phyloP scores from a whole-genome alignment of 2,329 filamentous ascomycete genomes.

The Calonectria fujianensis region DNA sequence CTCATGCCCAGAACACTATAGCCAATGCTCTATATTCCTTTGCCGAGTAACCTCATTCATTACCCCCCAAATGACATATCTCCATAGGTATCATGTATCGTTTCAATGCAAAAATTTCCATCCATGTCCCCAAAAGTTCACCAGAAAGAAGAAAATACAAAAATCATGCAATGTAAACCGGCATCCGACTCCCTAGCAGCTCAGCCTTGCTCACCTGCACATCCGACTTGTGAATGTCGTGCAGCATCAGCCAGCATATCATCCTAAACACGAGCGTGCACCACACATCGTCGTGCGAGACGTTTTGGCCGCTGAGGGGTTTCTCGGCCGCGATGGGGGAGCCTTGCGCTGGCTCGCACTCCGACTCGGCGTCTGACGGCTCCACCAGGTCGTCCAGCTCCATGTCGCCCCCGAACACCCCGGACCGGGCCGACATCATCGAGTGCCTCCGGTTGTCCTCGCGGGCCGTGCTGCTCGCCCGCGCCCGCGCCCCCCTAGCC shows the following conservation, averaged over 20 bases:
- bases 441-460: conserved; percentile 32
- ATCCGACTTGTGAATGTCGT: conserved; percentile 74
- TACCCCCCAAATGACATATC: neutral
- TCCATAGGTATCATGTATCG: neutral
- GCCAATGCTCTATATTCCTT: neutral
- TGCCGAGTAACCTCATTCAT: neutral
- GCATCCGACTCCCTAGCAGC: conserved; percentile 72
- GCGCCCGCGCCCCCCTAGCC: conserved; percentile 48
- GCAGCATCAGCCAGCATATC: conserved; percentile 75
- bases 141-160: neutral
- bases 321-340: conserved; percentile 16
- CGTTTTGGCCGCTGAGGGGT: conserved; percentile 51
- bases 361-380: conserved; percentile 32
- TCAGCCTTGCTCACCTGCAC: conserved; percentile 72
- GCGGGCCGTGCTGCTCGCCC: conserved; percentile 49
- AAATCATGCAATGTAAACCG: conserved; percentile 69
- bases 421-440: conserved; percentile 24
- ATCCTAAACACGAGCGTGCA: conserved; percentile 73
- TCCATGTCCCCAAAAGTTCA: neutral
- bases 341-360: conserved; percentile 37
- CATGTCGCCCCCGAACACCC: neutral
- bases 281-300: conserved; percentile 69
- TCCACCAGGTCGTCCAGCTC: neutral
- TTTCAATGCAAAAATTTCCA: neutral
- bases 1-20: neutral